Evolutionary conservation across 1,139 yeast genomes (phyloP).

Genomic region (Kluyveromyces sp.): DNA sequence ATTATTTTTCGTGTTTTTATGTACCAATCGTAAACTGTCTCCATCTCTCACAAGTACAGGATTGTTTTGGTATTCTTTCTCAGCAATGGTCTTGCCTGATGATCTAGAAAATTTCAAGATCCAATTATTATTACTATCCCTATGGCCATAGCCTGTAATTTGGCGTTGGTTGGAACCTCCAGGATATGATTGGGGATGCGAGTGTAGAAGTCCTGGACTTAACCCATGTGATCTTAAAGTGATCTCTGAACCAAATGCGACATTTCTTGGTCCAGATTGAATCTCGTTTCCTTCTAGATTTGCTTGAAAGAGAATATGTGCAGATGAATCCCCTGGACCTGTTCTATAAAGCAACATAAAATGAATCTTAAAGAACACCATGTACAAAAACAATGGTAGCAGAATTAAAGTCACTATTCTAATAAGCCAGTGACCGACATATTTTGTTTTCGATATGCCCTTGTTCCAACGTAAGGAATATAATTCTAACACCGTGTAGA

Average conservation of each 20-base stretch:
- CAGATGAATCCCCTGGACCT: constrained; percentile 73
- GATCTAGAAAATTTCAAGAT: constrained; percentile 41
- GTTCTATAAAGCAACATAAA: constrained; percentile 65
- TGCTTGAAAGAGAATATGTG: constrained; percentile 64
- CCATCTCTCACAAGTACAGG: constrained; percentile 38
- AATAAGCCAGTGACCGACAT: constrained; percentile 60
- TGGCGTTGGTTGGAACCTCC: constrained; percentile 70
- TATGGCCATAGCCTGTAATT: constrained; percentile 67
- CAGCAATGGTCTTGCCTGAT: constrained; percentile 24
- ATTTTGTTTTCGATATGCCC: constrained; percentile 35
- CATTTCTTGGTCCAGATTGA: constrained; percentile 50
- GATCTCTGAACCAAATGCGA: constrained; percentile 53
- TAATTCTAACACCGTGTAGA: constrained; percentile 74
- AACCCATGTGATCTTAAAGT: constrained; percentile 68
- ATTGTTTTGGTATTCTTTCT: constrained; percentile 26
- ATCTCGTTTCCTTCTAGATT: constrained; percentile 51
- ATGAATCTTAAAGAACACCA: constrained; percentile 70
- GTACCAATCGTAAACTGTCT: constrained; percentile 48
- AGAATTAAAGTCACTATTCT: constrained; percentile 62
- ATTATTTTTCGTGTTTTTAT: constrained; percentile 44
- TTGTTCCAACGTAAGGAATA: constrained; percentile 49
- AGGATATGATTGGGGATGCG: constrained; percentile 62
- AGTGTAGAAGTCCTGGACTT: constrained; percentile 62
- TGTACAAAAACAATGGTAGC: constrained; percentile 66
- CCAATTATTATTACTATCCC: constrained; percentile 64